A percentile compares a stretch with the other conserved stretches of the same genome.
Conservation (phyloP, 768 basidiomycete genomes). For the Chalciporus sphaerocephalus region DNA sequence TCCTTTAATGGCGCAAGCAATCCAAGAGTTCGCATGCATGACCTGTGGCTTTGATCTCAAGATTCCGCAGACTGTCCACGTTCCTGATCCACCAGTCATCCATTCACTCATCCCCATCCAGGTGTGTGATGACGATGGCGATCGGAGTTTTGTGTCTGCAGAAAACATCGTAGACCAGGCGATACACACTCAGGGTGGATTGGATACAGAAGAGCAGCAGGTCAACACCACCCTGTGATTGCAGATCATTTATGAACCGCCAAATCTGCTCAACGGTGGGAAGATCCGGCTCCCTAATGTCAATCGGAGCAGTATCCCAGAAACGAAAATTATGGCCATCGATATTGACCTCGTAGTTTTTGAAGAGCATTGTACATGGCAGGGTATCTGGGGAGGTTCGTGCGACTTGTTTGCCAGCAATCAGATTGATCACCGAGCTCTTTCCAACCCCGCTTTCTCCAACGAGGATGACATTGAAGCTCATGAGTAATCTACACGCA, state of each 20-base stretch:
- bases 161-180: slow-evolving; percentile 38
- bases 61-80: slow-evolving; percentile 14
- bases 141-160: slow-evolving; percentile 34
- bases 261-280: slow-evolving; percentile 28
- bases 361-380: slow-evolving; percentile 37
- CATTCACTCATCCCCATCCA: slow-evolving; percentile 35
- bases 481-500: slow-evolving; percentile 15
- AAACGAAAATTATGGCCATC: slow-evolving; percentile 14
- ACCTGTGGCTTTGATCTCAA: slow-evolving; percentile 24
- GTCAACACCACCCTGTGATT: slow-evolving; percentile 32
- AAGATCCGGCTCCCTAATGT: slow-evolving; percentile 31
- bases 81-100: slow-evolving; percentile 35
- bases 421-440: too few species aligned
- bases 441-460: slow-evolving; percentile 40
- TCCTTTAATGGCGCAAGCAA: slow-evolving; percentile 20
- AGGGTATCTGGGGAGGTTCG: slow-evolving; percentile 23
- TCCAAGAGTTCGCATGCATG: slow-evolving; percentile 34
- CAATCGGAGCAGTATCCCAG: slow-evolving; percentile 38
- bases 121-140: slow-evolving; percentile 35
- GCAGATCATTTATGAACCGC: slow-evolving; percentile 32
- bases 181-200: slow-evolving; percentile 36
- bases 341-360: slow-evolving; percentile 24
- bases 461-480: slow-evolving; percentile 39
- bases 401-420: too few species aligned
- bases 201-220: slow-evolving; percentile 42